Conservation (phyloP, 345 rosid genomes). For the Rhodamnia rubescens region DNA sequence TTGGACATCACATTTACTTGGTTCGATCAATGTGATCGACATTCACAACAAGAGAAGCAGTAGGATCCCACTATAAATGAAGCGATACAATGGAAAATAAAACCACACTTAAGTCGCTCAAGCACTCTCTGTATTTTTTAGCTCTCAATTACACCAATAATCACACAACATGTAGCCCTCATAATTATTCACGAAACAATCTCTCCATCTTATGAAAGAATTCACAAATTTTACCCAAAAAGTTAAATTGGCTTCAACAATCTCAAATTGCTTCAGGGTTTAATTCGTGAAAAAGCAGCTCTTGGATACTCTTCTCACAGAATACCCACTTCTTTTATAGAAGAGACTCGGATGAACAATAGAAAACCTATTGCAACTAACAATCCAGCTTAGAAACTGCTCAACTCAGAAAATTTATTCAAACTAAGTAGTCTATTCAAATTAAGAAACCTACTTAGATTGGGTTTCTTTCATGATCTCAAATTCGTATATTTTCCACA, state of each 20-base stretch:
- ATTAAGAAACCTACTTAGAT: background rate
- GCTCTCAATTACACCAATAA: background rate
- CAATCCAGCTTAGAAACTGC: background rate
- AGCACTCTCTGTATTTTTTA: background rate
- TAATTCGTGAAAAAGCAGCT: background rate
- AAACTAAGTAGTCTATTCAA: background rate
- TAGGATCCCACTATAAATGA: background rate
- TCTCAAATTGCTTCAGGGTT: background rate
- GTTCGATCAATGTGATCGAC: accelerated
- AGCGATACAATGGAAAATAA: background rate
- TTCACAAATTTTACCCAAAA: background rate
- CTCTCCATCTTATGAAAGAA: background rate
- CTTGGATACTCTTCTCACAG: background rate
- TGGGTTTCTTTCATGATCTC: background rate
- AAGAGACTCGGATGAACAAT: background rate
- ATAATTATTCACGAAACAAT: background rate
- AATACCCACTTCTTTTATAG: background rate
- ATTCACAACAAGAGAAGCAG: accelerated
- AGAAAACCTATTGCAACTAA: background rate
- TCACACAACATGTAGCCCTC: background rate
- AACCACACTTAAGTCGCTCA: background rate
- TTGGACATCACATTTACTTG: background rate
- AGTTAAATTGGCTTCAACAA: background rate
- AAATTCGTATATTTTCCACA: background rate
- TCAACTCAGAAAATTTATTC: background rate